Percentiles rank a stretch among this genome's conserved stretches.
Conservation (phyloP, 108 stramenopile genomes). For the Nitzschia palea region DNA sequence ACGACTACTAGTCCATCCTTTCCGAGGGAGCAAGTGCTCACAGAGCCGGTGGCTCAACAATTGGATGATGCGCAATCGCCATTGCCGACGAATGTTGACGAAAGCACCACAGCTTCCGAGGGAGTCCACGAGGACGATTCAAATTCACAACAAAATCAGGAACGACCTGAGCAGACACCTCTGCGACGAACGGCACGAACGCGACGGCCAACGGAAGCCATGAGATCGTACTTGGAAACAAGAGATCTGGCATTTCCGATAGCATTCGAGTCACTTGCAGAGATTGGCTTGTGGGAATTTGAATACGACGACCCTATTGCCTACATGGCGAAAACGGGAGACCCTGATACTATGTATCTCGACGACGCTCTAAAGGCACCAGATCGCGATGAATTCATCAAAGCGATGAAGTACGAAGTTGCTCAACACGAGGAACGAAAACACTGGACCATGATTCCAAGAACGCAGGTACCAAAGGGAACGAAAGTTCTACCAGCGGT, state of each 20-base stretch:
- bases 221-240: not conserved
- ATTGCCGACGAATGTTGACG: not conserved
- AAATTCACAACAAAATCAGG: not conserved
- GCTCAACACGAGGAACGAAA: constrained; percentile 1
- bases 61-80: not conserved
- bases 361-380: constrained; percentile 31
- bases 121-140: not conserved
- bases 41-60: not conserved
- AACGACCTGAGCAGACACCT: not conserved
- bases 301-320: constrained; percentile 21
- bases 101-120: not conserved
- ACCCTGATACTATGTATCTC: constrained; percentile 40
- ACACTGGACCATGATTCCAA: constrained; percentile 21
- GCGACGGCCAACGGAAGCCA: not conserved
- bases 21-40: not conserved
- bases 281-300: not conserved
- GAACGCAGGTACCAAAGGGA: constrained; percentile 26
- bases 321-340: constrained; percentile 3
- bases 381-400: constrained; percentile 18
- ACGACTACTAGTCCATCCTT: not conserved
- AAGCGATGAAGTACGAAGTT: constrained; percentile 28
- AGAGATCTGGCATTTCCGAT: not conserved
- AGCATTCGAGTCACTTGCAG: not conserved
- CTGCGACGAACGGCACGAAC: not conserved
- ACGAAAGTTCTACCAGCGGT: constrained; percentile 37